These are phyloP conservation scores for Pterocarpus macrocarpus DNA, from an alignment of 306 rosid genomes.

Conservation along the genomic window DNA sequence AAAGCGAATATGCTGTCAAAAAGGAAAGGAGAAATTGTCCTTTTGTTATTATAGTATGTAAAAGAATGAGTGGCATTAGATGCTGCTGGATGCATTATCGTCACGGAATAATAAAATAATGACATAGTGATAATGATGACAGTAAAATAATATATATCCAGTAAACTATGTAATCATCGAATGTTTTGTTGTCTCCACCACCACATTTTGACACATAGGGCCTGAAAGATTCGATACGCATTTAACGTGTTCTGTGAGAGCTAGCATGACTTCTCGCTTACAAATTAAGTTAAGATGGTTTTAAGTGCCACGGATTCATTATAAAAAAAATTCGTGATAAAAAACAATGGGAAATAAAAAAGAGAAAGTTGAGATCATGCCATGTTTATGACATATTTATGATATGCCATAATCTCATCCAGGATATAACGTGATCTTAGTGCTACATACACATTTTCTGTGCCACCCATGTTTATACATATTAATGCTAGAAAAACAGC, in stretches of 20 bases:
- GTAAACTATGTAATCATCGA: background rate
- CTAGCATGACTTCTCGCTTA: background rate
- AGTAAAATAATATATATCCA: background rate
- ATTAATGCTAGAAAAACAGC: too few relatives aligned
- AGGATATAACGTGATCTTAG: too few relatives aligned
- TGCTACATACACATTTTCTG: too few relatives aligned
- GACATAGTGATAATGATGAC: background rate
- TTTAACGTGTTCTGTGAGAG: background rate
- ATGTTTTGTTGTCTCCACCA: slow-evolving; percentile 32
- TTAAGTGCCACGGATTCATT: background rate
- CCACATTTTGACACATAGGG: slow-evolving; percentile 34
- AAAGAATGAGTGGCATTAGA: slow-evolving; percentile 45
- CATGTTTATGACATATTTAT: too few relatives aligned
- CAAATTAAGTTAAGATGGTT: background rate
- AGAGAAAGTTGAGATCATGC: background rate
- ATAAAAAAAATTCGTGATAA: background rate
- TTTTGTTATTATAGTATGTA: slow-evolving; percentile 8
- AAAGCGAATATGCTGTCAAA: background rate
- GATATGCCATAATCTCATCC: background rate
- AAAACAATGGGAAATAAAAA: background rate
- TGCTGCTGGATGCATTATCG: slow-evolving; percentile 38
- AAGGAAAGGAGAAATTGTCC: background rate
- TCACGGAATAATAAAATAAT: slow-evolving; percentile 17
- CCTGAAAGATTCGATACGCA: slow-evolving; percentile 9
- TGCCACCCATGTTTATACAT: too few relatives aligned